Evolutionary conservation across 257 asterid species (phyloP), one percentile per base, ranked within the genome.

Genomic region (Lycium barbarum): DNA sequence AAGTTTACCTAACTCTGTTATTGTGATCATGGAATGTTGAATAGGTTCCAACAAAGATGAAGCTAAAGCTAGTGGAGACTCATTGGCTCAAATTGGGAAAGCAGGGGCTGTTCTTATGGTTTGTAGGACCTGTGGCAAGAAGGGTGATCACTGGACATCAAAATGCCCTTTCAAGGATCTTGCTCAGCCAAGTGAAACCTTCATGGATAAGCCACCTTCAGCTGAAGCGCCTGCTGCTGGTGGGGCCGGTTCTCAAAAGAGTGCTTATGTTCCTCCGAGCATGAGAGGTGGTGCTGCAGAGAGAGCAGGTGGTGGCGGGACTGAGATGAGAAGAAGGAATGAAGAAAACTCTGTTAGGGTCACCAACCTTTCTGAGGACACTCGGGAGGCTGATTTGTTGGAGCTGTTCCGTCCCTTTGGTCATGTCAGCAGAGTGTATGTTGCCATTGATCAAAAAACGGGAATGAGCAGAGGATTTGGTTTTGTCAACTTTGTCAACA

Each of bases 131-230:
- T 94, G 99, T 58, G 94, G 95, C 22, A 96, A 93, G 93, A 96
- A 96, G 86, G 99, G 99, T 86, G 99, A 93, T 62, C 99, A 96
- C 91, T 94, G 98, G 99, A 93, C 99, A 67, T 91, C 98, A 40
- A 91, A 93, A 88, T 96, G 99, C 84, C 99, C 99, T 6, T 91
- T 92, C 97, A 94, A 96, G 94, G 99, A 96, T 85, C 97, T 96
- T 45, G 87, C 98, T 81, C 91, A 86, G 72, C 98, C 91, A 78
- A 90, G 70, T 9, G 98, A 92, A 57, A 85, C 80, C 40, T 90
- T 92, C 45, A 65, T 86, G 33, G 99, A 96, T 80, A 93, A 91
- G 91, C 97, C 98, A 12, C 90, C 90, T 12, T 51, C 90, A 3
- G 79, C 92, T 0, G 98, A 94, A 38, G 74, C 87, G 1, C 55